Evolutionary conservation across 345 rosid species (phyloP).

Genomic region (Syzygium aromaticum): DNA sequence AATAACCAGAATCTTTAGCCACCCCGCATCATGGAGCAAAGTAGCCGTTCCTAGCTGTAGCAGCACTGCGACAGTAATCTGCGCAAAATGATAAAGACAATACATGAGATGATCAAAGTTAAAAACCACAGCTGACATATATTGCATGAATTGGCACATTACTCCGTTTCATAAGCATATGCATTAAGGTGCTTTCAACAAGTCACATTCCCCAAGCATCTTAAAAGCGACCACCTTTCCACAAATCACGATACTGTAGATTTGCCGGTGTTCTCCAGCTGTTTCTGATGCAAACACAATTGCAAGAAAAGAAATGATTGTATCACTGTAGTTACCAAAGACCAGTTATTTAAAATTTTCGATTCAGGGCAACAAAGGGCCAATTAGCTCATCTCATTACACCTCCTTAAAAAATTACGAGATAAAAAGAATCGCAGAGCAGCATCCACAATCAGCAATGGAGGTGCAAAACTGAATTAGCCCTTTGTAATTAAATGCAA

Average conservation of each 20-base stretch:
- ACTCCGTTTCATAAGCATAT: background rate
- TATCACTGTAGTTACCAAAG: background rate
- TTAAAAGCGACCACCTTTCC: background rate
- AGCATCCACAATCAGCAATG: background rate
- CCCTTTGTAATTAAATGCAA: background rate
- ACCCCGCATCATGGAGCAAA: conserved; percentile 46
- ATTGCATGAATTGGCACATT: background rate
- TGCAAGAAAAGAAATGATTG: background rate
- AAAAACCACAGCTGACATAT: conserved; percentile 2
- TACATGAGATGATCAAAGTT: background rate
- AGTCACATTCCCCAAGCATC: background rate
- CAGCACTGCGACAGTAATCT: conserved; percentile 54
- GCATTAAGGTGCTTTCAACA: background rate
- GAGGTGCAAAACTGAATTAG: background rate
- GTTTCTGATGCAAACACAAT: background rate
- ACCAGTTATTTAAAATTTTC: background rate
- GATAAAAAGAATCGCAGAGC: background rate
- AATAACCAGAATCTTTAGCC: conserved; percentile 56
- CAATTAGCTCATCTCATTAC: background rate
- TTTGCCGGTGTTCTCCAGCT: background rate
- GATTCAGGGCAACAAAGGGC: background rate
- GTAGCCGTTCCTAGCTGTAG: conserved; percentile 71
- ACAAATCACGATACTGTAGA: background rate
- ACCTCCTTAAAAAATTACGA: background rate
- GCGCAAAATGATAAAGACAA: conserved; percentile 13